Conservation (phyloP, 1,284 basidiomycete genomes). For the Cutaneotrichosporon curvatum region DNA sequence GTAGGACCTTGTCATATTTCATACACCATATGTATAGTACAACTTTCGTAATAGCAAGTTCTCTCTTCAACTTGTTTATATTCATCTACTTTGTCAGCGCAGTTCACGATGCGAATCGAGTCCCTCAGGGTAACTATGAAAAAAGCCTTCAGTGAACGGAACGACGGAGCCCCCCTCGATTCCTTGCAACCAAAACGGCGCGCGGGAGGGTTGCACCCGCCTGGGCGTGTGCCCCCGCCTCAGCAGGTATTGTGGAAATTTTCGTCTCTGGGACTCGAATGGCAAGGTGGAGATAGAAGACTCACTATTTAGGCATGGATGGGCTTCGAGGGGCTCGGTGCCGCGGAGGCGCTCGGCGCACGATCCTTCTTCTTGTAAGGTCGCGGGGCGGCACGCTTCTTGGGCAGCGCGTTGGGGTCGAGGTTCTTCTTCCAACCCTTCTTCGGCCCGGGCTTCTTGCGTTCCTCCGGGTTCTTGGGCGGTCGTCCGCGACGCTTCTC, state of each 20-base stretch:
- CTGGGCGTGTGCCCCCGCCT: conserved; percentile 20
- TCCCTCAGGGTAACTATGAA: conserved; percentile 48
- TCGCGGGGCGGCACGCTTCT: conserved; percentile 4
- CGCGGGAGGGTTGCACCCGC: conserved; percentile 16
- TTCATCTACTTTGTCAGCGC: background rate
- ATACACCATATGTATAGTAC: background rate
- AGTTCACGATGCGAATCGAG: background rate
- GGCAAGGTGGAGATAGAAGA: background rate
- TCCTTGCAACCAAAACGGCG: conserved; percentile 26
- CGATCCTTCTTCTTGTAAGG: conserved; percentile 11
- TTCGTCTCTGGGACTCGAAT: conserved; percentile 19
- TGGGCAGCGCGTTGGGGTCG: conserved; percentile 15
- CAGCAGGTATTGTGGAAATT: conserved; percentile 19
- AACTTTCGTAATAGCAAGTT: background rate
- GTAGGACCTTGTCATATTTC: too few species aligned
- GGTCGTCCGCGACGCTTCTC: conserved; percentile 14
- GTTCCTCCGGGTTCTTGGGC: conserved; percentile 24
- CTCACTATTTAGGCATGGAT: background rate
- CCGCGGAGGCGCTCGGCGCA: conserved; percentile 3
- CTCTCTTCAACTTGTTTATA: too few species aligned
- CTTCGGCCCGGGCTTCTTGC: conserved; percentile 39
- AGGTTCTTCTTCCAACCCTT: conserved; percentile 37
- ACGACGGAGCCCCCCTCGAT: conserved; percentile 25
- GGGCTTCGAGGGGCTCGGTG: conserved; percentile 11
- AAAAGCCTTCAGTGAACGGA: conserved; percentile 34